Conservation (phyloP, 2,329 filamentous ascomycete species). For the Huntiella bhutanensis region DNA sequence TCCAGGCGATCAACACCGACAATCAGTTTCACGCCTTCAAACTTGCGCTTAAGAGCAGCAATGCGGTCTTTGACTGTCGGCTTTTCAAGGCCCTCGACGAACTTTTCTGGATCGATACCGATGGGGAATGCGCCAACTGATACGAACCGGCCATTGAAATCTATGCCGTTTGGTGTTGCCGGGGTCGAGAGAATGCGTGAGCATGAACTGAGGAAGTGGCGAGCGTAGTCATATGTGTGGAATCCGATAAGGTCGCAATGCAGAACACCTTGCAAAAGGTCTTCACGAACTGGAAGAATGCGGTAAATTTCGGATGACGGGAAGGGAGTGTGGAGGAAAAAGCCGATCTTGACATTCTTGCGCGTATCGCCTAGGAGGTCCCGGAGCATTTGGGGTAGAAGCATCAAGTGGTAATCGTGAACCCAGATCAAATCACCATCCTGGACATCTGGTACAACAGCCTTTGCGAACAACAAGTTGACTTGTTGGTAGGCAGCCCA, state of each 20-base stretch:
- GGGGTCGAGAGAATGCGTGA: constrained; percentile 69
- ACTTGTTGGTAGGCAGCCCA: constrained; percentile 90
- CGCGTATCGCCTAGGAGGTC: constrained; percentile 64
- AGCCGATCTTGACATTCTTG: constrained; percentile 92
- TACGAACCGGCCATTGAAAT: constrained; percentile 73
- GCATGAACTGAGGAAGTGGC: constrained; percentile 91
- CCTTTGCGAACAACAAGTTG: constrained; percentile 79
- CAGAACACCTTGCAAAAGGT: constrained; percentile 69
- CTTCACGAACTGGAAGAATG: constrained; percentile 80
- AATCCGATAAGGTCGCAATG: constrained; percentile 94
- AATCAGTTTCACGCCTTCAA: constrained; percentile 88
- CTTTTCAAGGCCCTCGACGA: constrained; percentile 71
- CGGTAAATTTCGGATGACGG: constrained; percentile 94
- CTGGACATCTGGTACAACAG: constrained; percentile 68
- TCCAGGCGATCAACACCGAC: constrained; percentile 92
- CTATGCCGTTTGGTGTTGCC: constrained; percentile 83
- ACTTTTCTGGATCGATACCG: constrained; percentile 93
- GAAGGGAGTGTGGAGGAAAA: constrained; percentile 95
- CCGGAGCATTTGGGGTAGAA: constrained; percentile 85
- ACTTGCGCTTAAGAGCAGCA: constrained; percentile 66
- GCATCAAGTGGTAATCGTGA: constrained; percentile 96
- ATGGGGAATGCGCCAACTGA: constrained; percentile 93
- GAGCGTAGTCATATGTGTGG: constrained; percentile 97
- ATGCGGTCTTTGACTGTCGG: constrained; percentile 78
- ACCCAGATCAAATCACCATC: constrained; percentile 96